A percentile compares a stretch with the other conserved stretches of the same genome.
These are phyloP conservation scores for Neurospora cerealis DNA, from an alignment of 495 filamentous ascomycete species.

Conservation along the genomic window DNA sequence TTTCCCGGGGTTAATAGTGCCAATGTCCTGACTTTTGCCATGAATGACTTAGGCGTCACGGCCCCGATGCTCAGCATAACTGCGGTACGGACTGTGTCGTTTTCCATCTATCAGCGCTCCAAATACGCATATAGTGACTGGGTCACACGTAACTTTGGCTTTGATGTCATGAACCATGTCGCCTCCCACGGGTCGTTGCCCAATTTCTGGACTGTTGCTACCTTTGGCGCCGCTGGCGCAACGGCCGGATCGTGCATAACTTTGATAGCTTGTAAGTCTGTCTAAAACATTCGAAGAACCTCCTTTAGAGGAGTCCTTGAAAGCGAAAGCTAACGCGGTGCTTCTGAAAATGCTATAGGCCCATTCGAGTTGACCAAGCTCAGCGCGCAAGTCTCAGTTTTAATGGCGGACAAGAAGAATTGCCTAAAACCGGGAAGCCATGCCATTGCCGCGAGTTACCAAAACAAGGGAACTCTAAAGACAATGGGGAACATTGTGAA, in stretches of 20 bases:
- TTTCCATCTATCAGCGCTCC: constrained; percentile 79
- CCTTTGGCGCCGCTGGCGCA: constrained; percentile 69
- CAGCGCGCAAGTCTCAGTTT: constrained; percentile 79
- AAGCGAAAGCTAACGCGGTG: not conserved
- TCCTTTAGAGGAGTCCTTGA: not conserved
- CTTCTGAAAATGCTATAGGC: constrained; percentile 36
- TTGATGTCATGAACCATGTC: constrained; percentile 60
- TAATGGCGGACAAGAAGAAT: constrained; percentile 62
- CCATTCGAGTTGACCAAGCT: constrained; percentile 92
- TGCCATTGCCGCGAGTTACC: constrained; percentile 56
- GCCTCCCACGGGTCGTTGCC: constrained; percentile 61
- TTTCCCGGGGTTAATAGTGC: not conserved
- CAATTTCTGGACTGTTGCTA: constrained; percentile 55
- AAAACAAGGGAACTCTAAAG: constrained; percentile 70
- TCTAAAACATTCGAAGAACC: not conserved
- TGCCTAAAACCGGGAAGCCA: constrained; percentile 38
- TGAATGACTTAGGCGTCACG: constrained; percentile 47
- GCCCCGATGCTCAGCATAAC: constrained; percentile 83
- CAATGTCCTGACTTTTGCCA: not conserved
- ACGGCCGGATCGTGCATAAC: constrained; percentile 73
- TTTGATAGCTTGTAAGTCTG: constrained; percentile 68
- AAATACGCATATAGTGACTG: constrained; percentile 66
- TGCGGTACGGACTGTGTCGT: constrained; percentile 81
- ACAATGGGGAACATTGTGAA: constrained; percentile 71
- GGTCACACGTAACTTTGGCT: constrained; percentile 53